These are phyloP conservation scores for Chytridium lagenaria DNA, from an alignment of 371 early-diverging fungal species.

Conservation along the genomic window DNA sequence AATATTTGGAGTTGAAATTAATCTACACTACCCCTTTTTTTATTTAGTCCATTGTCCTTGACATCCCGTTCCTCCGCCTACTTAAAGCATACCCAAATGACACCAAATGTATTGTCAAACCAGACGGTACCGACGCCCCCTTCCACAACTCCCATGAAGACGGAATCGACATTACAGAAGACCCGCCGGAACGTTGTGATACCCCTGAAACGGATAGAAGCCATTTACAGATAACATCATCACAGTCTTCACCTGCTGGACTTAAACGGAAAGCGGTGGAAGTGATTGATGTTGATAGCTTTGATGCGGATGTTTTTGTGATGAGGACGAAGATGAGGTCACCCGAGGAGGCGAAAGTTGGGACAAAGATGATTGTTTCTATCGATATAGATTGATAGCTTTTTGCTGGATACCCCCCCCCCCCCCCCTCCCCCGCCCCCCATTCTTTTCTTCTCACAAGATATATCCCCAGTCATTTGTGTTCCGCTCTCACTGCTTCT, in stretches of 20 bases:
- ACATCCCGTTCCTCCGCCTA: slow-evolving; percentile 34
- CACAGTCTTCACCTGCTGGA: background rate
- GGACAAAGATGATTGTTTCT: too few species aligned
- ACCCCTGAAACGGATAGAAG: background rate
- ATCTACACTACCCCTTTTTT: too few species aligned
- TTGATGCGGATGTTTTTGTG: background rate
- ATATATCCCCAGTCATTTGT: too few species aligned
- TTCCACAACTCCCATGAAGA: background rate
- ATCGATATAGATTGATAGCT: too few species aligned
- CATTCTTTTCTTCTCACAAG: too few species aligned
- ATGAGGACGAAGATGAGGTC: background rate
- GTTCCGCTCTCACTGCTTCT: too few species aligned
- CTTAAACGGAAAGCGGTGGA: background rate
- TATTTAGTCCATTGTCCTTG: slow-evolving; percentile 32
- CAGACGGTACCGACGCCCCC: slow-evolving; percentile 37
- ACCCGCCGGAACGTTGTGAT: background rate
- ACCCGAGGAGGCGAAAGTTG: background rate
- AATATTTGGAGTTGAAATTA: too few species aligned
- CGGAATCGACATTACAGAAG: background rate
- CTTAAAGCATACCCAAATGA: slow-evolving; percentile 36
- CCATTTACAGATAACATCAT: background rate
- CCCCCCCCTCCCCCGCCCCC: too few species aligned
- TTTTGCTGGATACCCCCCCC: too few species aligned
- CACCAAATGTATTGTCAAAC: slow-evolving; percentile 34
- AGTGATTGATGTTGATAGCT: background rate